A percentile compares a stretch with the other conserved stretches of the same genome.
phyloP scores from a whole-genome alignment of 495 filamentous ascomycete species.

The Articulospora tetracladia region DNA sequence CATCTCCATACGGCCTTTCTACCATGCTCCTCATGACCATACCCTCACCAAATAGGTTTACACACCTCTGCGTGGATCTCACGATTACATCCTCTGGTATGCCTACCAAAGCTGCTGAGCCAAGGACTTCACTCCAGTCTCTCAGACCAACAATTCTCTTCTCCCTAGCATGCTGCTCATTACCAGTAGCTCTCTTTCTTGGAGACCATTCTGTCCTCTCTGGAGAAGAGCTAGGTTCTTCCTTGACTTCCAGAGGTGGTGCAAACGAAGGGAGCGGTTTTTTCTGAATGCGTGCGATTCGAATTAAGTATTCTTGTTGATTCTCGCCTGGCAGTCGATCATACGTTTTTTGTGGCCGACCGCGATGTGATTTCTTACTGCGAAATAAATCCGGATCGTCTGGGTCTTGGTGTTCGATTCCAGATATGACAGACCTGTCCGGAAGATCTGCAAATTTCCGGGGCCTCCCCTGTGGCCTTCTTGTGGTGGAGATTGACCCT shows the following conservation, averaged over 20 bases:
- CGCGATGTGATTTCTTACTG: constrained; percentile 18
- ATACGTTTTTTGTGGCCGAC: constrained; percentile 35
- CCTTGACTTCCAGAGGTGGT: neutral
- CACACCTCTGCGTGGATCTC: constrained; percentile 65
- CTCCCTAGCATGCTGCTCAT: neutral
- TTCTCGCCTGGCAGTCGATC: constrained; percentile 39
- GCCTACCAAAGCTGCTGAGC: constrained; percentile 66
- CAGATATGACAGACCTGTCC: neutral
- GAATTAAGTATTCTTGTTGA: constrained; percentile 35
- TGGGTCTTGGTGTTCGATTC: neutral
- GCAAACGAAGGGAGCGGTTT: constrained; percentile 22
- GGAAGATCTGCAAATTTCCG: constrained; percentile 22
- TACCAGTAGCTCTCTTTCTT: constrained; percentile 1
- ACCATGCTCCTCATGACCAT: constrained; percentile 55
- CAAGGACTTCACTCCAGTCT: constrained; percentile 80
- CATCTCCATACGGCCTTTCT: constrained; percentile 33
- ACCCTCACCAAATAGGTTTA: constrained; percentile 62
- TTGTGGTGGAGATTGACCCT: neutral
- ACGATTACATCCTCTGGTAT: constrained; percentile 58
- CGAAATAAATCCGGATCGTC: constrained; percentile 11
- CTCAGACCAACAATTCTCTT: constrained; percentile 41
- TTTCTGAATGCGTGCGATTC: constrained; percentile 36
- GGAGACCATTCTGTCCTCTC: neutral
- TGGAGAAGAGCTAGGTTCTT: neutral
- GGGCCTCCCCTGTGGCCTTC: constrained; percentile 17